These are phyloP conservation scores for Pichia eremophila DNA, from an alignment of 805 yeast genomes.

Conservation along the genomic window DNA sequence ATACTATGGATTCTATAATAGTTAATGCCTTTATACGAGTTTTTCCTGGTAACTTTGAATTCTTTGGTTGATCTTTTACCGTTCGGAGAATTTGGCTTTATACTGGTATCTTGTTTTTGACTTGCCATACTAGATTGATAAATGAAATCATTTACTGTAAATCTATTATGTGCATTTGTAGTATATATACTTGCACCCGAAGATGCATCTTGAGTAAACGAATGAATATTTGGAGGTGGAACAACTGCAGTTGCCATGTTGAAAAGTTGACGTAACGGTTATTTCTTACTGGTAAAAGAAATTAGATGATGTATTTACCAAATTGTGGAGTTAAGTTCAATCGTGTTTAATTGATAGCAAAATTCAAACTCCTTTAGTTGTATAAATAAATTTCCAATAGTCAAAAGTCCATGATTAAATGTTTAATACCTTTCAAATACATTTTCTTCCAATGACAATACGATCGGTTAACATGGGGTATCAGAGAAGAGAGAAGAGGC, in stretches of 20 bases:
- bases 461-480: no score
- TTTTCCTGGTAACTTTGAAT: conserved; percentile 8
- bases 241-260: conserved; percentile 3
- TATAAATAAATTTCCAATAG: no score
- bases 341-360: no score
- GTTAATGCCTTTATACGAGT: conserved; percentile 2
- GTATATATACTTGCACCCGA: conserved; percentile 3
- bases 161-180: conserved; percentile 3
- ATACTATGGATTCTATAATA: conserved; percentile 2
- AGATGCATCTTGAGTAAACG: not conserved
- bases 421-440: no score
- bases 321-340: no score
- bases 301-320: no score
- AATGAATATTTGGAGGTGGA: conserved; percentile 1
- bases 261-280: no score
- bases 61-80: not conserved
- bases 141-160: conserved; percentile 2
- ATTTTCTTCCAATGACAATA: no score
- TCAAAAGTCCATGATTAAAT: no score
- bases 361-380: no score
- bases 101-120: not conserved
- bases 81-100: not conserved
- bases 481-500: not conserved
- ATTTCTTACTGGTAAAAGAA: no score
- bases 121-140: not conserved